A percentile compares a stretch with the other conserved stretches of the same genome.
phyloP scores from a whole-genome alignment of 495 filamentous ascomycete species.

The Neurospora tetrasperma region DNA sequence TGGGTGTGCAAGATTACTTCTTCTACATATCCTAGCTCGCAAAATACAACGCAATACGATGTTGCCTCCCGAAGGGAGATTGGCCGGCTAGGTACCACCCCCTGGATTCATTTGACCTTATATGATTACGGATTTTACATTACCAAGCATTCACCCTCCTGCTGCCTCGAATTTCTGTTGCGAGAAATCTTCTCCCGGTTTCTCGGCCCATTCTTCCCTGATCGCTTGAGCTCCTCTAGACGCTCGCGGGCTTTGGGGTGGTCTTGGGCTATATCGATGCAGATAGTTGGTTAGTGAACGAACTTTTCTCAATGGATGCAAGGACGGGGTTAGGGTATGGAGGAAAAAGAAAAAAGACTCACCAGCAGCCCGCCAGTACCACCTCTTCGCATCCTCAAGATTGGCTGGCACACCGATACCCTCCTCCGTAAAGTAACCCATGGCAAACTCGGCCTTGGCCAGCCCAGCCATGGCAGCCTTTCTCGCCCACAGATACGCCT shows the following conservation, averaged over 20 bases:
- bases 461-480: conserved; percentile 81
- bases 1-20: not conserved
- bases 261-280: conserved; percentile 60
- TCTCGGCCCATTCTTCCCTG: conserved; percentile 55
- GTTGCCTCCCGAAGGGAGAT: not conserved
- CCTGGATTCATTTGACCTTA: not conserved
- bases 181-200: conserved; percentile 73
- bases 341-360: conserved; percentile 32
- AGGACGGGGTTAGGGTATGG: not conserved
- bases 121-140: conserved; percentile 44
- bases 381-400: conserved; percentile 89
- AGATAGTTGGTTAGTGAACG: conserved; percentile 9
- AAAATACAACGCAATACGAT: not conserved
- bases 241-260: conserved; percentile 87
- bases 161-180: conserved; percentile 70
- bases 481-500: conserved; percentile 93
- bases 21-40: not conserved
- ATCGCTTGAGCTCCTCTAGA: conserved; percentile 81
- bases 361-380: conserved; percentile 98
- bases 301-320: not conserved
- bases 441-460: conserved; percentile 89
- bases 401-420: conserved; percentile 83
- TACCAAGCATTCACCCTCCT: conserved; percentile 73
- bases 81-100: not conserved
- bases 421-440: conserved; percentile 95